Evolutionary conservation across 2,329 filamentous ascomycete genomes (phyloP).

Genomic region (Ophiostoma ips): DNA sequence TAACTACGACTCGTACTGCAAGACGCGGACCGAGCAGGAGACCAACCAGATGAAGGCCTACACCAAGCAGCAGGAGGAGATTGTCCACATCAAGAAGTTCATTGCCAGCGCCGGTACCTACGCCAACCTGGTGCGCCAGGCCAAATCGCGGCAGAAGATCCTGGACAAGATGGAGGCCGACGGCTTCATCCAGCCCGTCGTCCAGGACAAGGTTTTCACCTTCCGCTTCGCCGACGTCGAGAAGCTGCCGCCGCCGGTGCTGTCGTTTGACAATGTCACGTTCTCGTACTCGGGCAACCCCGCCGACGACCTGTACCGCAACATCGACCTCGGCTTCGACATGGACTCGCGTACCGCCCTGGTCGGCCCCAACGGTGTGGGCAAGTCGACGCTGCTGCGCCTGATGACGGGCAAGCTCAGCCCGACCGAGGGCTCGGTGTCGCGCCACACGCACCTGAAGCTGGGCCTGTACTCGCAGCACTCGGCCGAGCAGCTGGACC

Average conservation of each 20-base stretch:
- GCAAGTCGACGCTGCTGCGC: constrained; percentile 90
- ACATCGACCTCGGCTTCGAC: constrained; percentile 96
- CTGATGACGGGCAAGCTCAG: constrained; percentile 94
- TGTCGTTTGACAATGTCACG: constrained; percentile 93
- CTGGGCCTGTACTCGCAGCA: constrained; percentile 97
- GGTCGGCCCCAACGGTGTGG: constrained; percentile 96
- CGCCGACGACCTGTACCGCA: constrained; percentile 87
- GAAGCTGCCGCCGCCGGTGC: constrained; percentile 93
- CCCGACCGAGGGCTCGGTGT: constrained; percentile 68
- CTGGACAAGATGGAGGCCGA: constrained; percentile 99
- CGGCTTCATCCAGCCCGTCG: constrained; percentile 88
- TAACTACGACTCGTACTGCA: constrained; percentile 97
- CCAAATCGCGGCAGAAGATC: constrained; percentile 99
- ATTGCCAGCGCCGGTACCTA: constrained; percentile 99
- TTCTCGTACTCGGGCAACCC: constrained; percentile 91
- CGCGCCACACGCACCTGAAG: constrained; percentile 94
- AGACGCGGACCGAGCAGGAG: constrained; percentile 89
- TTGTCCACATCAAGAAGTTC: constrained; percentile 99
- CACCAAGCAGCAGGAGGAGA: constrained; percentile 97
- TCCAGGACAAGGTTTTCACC: constrained; percentile 75
- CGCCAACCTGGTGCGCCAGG: constrained; percentile 96
- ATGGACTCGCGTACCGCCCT: constrained; percentile 98
- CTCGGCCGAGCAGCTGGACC: constrained; percentile 92
- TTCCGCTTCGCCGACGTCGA: constrained; percentile 98
- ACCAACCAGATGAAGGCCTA: constrained; percentile 99